Percentiles rank a stretch among this genome's conserved stretches.
Conservation (phyloP, 805 yeast species). For the Kodamaea kakaduensis region DNA sequence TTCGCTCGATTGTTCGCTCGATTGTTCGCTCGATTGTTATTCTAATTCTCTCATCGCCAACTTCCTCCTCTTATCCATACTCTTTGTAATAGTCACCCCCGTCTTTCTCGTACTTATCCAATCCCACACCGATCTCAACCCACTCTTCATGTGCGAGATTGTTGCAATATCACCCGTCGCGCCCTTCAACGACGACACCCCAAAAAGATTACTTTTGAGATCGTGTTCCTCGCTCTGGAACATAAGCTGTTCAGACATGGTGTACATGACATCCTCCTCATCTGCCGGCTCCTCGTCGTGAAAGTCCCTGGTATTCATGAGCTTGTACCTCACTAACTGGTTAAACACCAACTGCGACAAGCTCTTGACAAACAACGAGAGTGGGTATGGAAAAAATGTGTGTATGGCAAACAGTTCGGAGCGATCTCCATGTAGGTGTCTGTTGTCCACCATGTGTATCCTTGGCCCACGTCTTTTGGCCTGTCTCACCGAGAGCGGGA, state of each 20-base stretch:
- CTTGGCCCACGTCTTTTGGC: conserved; percentile 2
- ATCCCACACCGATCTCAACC: conserved; percentile 19
- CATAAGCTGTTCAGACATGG: conserved; percentile 5
- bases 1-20: too few species aligned
- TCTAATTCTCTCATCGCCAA: conserved; percentile 40
- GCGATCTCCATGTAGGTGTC: conserved; percentile 21
- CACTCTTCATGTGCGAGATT: conserved; percentile 26
- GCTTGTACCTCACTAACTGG: conserved; percentile 16
- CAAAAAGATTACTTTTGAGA: conserved; percentile 34
- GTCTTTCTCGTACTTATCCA: conserved; percentile 19
- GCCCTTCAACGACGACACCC: conserved; percentile 39
- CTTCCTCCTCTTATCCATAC: conserved; percentile 40
- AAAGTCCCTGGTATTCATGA: conserved; percentile 23
- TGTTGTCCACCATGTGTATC: conserved; percentile 8
- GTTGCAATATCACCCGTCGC: conserved; percentile 31
- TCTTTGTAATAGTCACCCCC: conserved; percentile 17
- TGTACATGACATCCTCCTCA: conserved; percentile 15
- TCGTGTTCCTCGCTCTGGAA: conserved; percentile 25
- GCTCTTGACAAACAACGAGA: conserved; percentile 25
- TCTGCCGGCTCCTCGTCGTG: conserved; percentile 18
- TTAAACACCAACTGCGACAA: conserved; percentile 19
- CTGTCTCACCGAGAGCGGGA: conserved; percentile 28
- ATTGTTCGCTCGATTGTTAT: conserved; percentile 10
- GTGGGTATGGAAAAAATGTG: conserved; percentile 42
- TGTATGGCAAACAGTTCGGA: conserved; percentile 31